Evolutionary conservation across 345 rosid genomes (phyloP).

Genomic region (Gossypium longicalyx): DNA sequence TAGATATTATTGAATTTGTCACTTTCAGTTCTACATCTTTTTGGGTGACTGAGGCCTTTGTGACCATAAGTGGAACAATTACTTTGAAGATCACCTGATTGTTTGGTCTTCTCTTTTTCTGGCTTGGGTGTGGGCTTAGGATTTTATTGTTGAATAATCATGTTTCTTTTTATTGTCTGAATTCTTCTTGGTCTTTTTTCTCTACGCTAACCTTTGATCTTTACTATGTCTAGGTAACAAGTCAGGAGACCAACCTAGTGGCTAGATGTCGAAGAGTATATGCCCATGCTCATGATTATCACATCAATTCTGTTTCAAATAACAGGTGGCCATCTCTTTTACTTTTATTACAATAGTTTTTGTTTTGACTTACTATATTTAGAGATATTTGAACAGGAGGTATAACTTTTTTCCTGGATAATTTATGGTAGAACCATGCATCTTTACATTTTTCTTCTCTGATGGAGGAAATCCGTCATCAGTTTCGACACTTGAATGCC

Average conservation of each 20-base stretch:
- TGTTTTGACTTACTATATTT: background rate
- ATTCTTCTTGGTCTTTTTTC: conserved; percentile 1
- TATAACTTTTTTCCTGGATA: background rate
- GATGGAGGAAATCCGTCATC: background rate
- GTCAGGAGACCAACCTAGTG: conserved; percentile 69
- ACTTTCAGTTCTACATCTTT: background rate
- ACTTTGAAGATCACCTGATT: background rate
- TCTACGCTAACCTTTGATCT: background rate
- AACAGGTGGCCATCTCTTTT: conserved; percentile 53
- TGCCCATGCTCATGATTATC: conserved; percentile 99
- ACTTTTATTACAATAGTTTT: background rate
- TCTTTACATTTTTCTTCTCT: conserved; percentile 5
- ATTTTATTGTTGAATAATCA: background rate
- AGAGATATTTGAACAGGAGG: background rate
- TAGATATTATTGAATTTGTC: background rate
- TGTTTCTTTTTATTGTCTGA: background rate
- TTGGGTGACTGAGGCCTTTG: conserved; percentile 8
- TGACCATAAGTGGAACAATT: background rate
- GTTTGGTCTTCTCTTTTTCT: background rate
- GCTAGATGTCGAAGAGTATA: conserved; percentile 95
- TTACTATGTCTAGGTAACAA: conserved; percentile 50
- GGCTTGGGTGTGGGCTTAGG: background rate
- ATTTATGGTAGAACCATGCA: background rate
- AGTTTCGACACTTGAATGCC: background rate
- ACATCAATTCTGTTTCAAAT: conserved; percentile 91